A percentile compares a stretch with the other conserved stretches of the same genome.
Conservation (phyloP, 2,329 filamentous ascomycete genomes). For the Monosporascus sp. region DNA sequence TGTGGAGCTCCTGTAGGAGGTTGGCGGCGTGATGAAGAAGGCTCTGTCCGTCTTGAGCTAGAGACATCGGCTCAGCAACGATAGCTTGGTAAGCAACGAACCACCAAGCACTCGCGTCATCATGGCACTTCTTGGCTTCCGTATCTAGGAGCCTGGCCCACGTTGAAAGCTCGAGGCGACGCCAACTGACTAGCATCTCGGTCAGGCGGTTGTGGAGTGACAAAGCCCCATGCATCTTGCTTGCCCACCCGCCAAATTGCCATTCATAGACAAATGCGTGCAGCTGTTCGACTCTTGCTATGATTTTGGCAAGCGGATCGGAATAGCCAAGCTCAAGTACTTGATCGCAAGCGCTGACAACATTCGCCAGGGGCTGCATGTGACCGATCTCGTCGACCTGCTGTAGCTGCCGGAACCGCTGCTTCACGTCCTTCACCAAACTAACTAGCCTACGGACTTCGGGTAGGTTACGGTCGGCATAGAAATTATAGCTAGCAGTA, state of each 20-base stretch:
- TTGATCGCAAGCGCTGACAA: slow-evolving; percentile 67
- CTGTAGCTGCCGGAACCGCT: slow-evolving; percentile 68
- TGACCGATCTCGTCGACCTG: slow-evolving; percentile 60
- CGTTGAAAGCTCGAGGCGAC: slow-evolving; percentile 82
- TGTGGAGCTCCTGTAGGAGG: slow-evolving; percentile 69
- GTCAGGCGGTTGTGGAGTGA: slow-evolving; percentile 73
- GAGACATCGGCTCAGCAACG: slow-evolving; percentile 66
- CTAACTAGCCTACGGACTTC: slow-evolving; percentile 71
- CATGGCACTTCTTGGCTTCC: slow-evolving; percentile 69
- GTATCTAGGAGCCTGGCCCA: slow-evolving; percentile 87
- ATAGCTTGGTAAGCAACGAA: slow-evolving; percentile 92
- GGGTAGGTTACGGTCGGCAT: slow-evolving; percentile 70
- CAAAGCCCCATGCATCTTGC: slow-evolving; percentile 66
- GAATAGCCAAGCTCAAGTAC: slow-evolving; percentile 70
- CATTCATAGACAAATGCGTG: slow-evolving; percentile 85
- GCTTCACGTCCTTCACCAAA: slow-evolving; percentile 63
- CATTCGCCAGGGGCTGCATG: slow-evolving; percentile 74
- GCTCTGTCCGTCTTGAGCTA: slow-evolving; percentile 54
- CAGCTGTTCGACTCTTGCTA: slow-evolving; percentile 83
- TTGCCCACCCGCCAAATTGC: slow-evolving; percentile 83
- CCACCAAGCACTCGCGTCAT: slow-evolving; percentile 88
- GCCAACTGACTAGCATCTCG: slow-evolving; percentile 78
- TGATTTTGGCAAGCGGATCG: slow-evolving; percentile 79
- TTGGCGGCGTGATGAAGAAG: slow-evolving; percentile 60
- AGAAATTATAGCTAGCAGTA: slow-evolving; percentile 72